Percentiles rank a stretch among this genome's conserved stretches.
Conservation (phyloP, 2,329 filamentous ascomycete species). For the Cyclaneusma minus region DNA sequence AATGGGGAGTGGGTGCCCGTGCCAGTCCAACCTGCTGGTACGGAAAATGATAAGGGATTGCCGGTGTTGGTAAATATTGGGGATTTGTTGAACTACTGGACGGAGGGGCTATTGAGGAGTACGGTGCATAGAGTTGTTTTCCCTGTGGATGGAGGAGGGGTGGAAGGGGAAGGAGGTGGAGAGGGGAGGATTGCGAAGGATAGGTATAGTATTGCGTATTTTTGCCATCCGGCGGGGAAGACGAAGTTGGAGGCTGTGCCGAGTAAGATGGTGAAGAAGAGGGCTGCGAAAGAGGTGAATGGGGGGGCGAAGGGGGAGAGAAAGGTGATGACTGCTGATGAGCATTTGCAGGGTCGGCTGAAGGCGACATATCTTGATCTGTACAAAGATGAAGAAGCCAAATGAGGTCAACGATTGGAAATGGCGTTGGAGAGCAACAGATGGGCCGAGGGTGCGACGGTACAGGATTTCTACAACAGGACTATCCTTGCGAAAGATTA, state of each 20-base stretch:
- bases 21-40: conserved; percentile 47
- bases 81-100: conserved; percentile 72
- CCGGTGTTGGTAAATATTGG: conserved; percentile 63
- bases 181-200: conserved; percentile 33
- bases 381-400: conserved; percentile 30
- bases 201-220: conserved; percentile 52
- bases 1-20: conserved; percentile 41
- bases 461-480: no score
- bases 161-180: conserved; percentile 23
- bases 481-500: no score
- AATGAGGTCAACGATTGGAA: no score
- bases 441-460: no score
- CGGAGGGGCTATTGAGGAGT: conserved; percentile 68
- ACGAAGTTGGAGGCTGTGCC: conserved; percentile 41
- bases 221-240: conserved; percentile 45
- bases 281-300: conserved; percentile 11
- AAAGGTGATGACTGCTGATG: conserved; percentile 44
- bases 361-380: conserved; percentile 40
- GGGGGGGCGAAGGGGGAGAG: conserved; percentile 21
- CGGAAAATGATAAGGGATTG: conserved; percentile 40
- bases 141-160: conserved; percentile 24
- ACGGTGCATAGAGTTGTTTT: conserved; percentile 86
- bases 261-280: conserved; percentile 36
- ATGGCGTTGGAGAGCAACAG: no score
- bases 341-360: conserved; percentile 46